Base-by-base conservation (phyloP, 2,329 filamentous ascomycete species). In the Arthroderma uncinatum region DNA sequence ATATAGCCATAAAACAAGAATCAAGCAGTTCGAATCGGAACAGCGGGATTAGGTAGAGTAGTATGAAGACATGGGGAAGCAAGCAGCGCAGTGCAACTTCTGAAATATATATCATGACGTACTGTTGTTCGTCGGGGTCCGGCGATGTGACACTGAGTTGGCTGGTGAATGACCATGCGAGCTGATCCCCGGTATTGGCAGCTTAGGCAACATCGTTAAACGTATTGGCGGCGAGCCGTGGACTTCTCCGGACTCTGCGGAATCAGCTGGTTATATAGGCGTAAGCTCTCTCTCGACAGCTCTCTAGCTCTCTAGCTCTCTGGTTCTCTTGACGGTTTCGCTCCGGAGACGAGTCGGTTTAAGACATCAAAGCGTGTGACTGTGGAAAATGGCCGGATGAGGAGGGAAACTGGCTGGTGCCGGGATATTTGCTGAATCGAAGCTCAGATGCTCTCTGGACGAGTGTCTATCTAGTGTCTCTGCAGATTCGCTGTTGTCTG, bases 111-210 rank as follows among this genome's bases (percentile, higher is more conserved):
- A 47, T 47, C 25, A 34, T 50, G 47, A 50, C 47, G 47, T 50
- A 50, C 69, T 61, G 73, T 71, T 72, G 57, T 66, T 62, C 58
- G 68, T 65, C 56, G 68, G 70, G 47, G 71, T 72, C 59, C 70
- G 63, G 47, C 67, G 71, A 62, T 67, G 70, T 54, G 62, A 33
- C 68, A 67, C 61, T 67, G 50, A 53, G 64, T 40, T 33, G 25
- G 53, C 44, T 9, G 33, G 53, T 33, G 53, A 55, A 55, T 55
- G 53, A 4, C 53, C 14, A 28, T 55, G 37, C 16, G 53, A 39
- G 33, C 50, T 56, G 58, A 36, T 59, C 53, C 59, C 42, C 25
- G 47, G 47, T n/a, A 50, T 50, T 36, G 61, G 50, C 21, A 62
- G 33, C 40, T 62, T 62, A 9, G 61, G 61, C 25, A 62, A 66